Evolutionary conservation across 257 asterid genomes (phyloP).

Genomic region (Echium plantagineum): DNA sequence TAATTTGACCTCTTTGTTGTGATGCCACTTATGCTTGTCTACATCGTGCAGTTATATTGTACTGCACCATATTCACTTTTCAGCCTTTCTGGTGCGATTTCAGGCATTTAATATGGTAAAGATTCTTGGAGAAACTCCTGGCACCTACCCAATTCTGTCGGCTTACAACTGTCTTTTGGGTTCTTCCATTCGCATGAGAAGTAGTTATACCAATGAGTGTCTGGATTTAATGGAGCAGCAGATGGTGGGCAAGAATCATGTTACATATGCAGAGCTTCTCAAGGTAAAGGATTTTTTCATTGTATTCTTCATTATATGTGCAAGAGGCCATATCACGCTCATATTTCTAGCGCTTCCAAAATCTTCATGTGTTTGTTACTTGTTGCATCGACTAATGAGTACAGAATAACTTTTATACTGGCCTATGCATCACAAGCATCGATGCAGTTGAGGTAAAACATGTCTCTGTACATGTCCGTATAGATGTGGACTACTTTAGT

Average conservation of each 20-base stretch:
- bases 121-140: constrained; percentile 36
- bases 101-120: constrained; percentile 60
- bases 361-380: no score
- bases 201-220: constrained; percentile 48
- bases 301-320: constrained; percentile 5
- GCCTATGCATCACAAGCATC: no score
- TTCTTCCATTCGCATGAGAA: constrained; percentile 38
- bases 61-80: constrained; percentile 1
- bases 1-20: background rate
- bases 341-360: background rate
- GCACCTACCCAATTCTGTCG: constrained; percentile 41
- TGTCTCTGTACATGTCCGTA: no score
- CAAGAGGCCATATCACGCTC: background rate
- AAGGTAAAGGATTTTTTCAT: constrained; percentile 34
- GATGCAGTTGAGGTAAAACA: no score
- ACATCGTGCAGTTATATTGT: background rate
- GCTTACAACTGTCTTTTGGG: constrained; percentile 49
- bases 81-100: constrained; percentile 14
- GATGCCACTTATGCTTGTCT: background rate
- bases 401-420: no score
- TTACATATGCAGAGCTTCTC: constrained; percentile 62
- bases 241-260: constrained; percentile 56
- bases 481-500: no score
- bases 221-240: constrained; percentile 63
- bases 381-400: no score